Evolutionary conservation across 2,329 filamentous ascomycete species (phyloP).

Genomic region (Achaetomium macrosporum): DNA sequence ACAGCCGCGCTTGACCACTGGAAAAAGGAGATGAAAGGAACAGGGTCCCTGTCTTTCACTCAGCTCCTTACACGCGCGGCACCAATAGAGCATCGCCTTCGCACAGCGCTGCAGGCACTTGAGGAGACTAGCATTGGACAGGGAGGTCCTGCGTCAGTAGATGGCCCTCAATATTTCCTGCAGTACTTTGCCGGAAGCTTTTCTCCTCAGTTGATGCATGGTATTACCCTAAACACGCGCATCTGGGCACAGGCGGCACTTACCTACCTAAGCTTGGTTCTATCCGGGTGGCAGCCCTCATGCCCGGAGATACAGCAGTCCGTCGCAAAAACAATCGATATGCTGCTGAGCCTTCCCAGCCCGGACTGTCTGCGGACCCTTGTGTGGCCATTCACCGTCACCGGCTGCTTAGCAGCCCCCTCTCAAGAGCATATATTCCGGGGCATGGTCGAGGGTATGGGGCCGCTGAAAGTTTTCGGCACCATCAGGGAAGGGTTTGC

Average conservation of each 20-base stretch:
- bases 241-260: slow-evolving; percentile 46
- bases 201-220: slow-evolving; percentile 2
- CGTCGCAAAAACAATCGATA: slow-evolving; percentile 28
- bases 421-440: slow-evolving; percentile 40
- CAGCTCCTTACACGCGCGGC: slow-evolving; percentile 42
- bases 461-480: slow-evolving; percentile 40
- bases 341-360: slow-evolving; percentile 30
- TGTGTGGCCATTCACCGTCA: slow-evolving; percentile 34
- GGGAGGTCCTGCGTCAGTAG: not conserved
- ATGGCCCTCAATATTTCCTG: slow-evolving; percentile 3
- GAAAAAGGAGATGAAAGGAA: slow-evolving; percentile 44
- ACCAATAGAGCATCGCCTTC: slow-evolving; percentile 36
- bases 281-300: slow-evolving; percentile 46
- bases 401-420: slow-evolving; percentile 33
- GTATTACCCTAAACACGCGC: slow-evolving; percentile 25
- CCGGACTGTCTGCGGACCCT: slow-evolving; percentile 29
- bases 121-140: slow-evolving; percentile 17
- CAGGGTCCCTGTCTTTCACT: slow-evolving; percentile 39
- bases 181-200: slow-evolving; percentile 9
- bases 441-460: slow-evolving; percentile 36
- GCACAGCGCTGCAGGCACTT: slow-evolving; percentile 28
- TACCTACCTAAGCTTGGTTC: slow-evolving; percentile 43
- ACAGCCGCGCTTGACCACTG: slow-evolving; percentile 49
- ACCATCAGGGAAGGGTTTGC: slow-evolving; percentile 38
- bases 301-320: slow-evolving; percentile 35